Base-by-base conservation (phyloP, 2,329 filamentous ascomycete genomes). In the Penicillium hesseltinei region DNA sequence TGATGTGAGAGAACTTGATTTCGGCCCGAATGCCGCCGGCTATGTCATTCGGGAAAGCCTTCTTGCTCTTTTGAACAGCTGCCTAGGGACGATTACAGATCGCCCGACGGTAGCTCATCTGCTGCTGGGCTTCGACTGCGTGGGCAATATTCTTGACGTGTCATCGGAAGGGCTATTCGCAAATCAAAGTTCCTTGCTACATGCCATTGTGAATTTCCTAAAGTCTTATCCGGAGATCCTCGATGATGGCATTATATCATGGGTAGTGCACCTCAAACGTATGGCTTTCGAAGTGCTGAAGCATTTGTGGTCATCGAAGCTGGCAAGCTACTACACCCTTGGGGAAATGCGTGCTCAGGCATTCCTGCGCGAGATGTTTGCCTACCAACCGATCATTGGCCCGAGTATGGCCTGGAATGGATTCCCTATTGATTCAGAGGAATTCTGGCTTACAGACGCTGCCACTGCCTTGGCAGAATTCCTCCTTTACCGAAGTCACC, bases 81-180 rank as follows among this genome's bases (percentile, higher is more conserved):
- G 91, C 69, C 81, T 99, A 3, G 82, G 84, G 53, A 86, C 88
- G 35, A 88, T 88, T 27, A 87, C 89, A 1, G 84, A 88, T 65
- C 85, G 87, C 65, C 92, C 94, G 5, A 95, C 89, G 2, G 88
- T 99, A 64, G 94, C 93, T 0, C 95, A 99, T 73, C 81, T 96
- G 45, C 80, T 99, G 2, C 84, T 99, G 5, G 94, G 94, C 0
- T 97, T 99, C 72, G 84, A 84, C 55, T 95, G 91, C 67, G 84
- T 86, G 43, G 84, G 88, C 36, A 87, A 86, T 61, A 82, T 83
- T 10, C 79, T 97, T 2, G 85, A 85, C 25, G 78, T 94, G 33
- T 82, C 88, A 50, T 77, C 85, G 1, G 83, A 86, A 29, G 84
- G 91, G 47, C 76, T 89, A 2, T 95, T 96, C 73, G 84, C 87